These are phyloP conservation scores for Tulasnella sp. DNA, from an alignment of 768 basidiomycete genomes.

Conservation along the genomic window DNA sequence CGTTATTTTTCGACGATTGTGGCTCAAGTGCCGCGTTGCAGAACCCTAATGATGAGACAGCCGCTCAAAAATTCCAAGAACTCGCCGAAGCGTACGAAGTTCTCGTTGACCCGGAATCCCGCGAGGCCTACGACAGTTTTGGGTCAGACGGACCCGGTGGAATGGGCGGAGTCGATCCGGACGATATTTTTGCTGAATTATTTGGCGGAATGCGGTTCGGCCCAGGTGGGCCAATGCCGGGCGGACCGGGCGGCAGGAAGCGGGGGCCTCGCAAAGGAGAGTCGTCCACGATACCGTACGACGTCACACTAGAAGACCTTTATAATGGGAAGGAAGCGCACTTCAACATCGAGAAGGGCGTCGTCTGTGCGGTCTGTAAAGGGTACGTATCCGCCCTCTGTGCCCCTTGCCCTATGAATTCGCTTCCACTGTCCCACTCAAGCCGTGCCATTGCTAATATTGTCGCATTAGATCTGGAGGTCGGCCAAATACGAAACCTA, in stretches of 20 bases:
- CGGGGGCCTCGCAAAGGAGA: constrained; percentile 60
- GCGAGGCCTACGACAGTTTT: constrained; percentile 70
- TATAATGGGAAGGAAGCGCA: constrained; percentile 89
- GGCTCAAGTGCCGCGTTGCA: constrained; percentile 43
- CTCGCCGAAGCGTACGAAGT: constrained; percentile 92
- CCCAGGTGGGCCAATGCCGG: constrained; percentile 40
- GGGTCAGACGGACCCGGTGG: constrained; percentile 59
- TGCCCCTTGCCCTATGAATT: constrained; percentile 11
- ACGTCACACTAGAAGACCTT: constrained; percentile 88
- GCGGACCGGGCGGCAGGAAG: constrained; percentile 40
- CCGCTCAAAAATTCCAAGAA: constrained; percentile 83
- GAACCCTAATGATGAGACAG: constrained; percentile 88
- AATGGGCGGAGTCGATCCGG: constrained; percentile 53
- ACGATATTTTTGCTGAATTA: constrained; percentile 76
- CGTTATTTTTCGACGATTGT: constrained; percentile 18
- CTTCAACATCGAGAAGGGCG: constrained; percentile 86
- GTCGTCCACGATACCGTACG: constrained; percentile 75
- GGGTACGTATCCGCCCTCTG: constrained; percentile 56
- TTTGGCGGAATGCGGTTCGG: constrained; percentile 66
- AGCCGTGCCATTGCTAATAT: not conserved
- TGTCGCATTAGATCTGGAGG: constrained; percentile 67
- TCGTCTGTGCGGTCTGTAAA: constrained; percentile 75
- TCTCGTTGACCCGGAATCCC: constrained; percentile 66
- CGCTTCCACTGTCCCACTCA: not conserved
- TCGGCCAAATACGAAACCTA: constrained; percentile 80